These are phyloP conservation scores for Maudiozyma serrabonitensis DNA, from an alignment of 805 yeast genomes.

Conservation along the genomic window DNA sequence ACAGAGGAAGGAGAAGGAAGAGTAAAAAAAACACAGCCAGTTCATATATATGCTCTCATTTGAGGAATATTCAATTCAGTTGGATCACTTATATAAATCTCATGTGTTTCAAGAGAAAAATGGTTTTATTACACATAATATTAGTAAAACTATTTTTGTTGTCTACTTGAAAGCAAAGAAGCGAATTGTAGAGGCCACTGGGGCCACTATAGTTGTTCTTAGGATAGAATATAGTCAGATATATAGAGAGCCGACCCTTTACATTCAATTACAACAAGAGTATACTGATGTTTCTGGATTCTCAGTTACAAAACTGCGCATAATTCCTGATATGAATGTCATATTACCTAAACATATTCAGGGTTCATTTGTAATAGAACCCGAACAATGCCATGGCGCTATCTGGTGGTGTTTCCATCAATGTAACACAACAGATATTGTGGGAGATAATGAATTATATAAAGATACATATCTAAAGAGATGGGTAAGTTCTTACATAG, in stretches of 20 bases:
- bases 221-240: slow-evolving; percentile 12
- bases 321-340: background rate
- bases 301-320: background rate
- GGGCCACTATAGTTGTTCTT: background rate
- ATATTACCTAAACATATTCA: slow-evolving; percentile 9
- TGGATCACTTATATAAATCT: background rate
- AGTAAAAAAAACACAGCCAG: no score
- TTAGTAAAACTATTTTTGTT: background rate
- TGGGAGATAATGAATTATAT: slow-evolving; percentile 10
- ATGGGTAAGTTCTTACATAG: slow-evolving; percentile 19
- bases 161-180: background rate
- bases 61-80: background rate
- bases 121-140: background rate
- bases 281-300: background rate
- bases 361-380: slow-evolving; percentile 3
- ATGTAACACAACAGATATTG: slow-evolving; percentile 22
- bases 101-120: background rate
- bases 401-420: slow-evolving; percentile 22
- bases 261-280: slow-evolving; percentile 13
- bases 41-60: background rate
- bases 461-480: slow-evolving; percentile 13
- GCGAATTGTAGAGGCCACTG: slow-evolving; percentile 3
- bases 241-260: slow-evolving; percentile 19
- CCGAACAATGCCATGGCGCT: slow-evolving; percentile 5
- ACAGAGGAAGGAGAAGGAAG: no score